phyloP scores from a whole-genome alignment of 2,329 filamentous ascomycete genomes.

The Aspergillus persii region DNA sequence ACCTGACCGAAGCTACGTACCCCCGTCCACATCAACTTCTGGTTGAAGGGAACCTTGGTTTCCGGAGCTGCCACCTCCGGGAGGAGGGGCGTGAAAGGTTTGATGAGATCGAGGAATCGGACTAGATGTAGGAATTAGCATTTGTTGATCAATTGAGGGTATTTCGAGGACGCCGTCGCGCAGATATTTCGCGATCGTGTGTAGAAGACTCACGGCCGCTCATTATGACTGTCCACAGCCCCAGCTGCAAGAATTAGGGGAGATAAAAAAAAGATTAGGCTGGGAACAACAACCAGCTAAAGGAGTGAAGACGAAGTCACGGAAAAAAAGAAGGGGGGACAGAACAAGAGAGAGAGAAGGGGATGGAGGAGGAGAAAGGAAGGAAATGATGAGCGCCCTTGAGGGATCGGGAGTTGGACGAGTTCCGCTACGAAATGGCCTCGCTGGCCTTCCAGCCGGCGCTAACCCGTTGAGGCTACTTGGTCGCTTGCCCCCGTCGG shows the following conservation, averaged over 20 bases:
- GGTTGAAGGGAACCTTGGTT: conserved; percentile 98
- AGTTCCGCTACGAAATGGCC: conserved; percentile 19
- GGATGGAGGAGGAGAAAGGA: conserved; percentile 18
- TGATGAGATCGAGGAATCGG: conserved; percentile 99
- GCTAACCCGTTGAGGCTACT: conserved; percentile 39
- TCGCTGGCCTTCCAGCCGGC: conserved; percentile 39
- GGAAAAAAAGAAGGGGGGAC: conserved; percentile 22
- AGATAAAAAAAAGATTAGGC: conserved; percentile 27
- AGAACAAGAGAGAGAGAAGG: conserved; percentile 19
- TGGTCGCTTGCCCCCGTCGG: conserved; percentile 30
- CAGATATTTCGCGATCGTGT: conserved; percentile 27
- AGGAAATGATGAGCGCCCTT: no score
- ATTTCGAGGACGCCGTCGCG: conserved; percentile 15
- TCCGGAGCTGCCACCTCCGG: conserved; percentile 98
- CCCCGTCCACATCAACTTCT: conserved; percentile 94
- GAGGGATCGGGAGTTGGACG: conserved; percentile 7
- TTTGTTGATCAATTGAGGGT: conserved; percentile 26
- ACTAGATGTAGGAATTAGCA: conserved; percentile 55
- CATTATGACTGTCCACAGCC: conserved; percentile 50
- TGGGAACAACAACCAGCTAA: conserved; percentile 33
- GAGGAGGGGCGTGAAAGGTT: conserved; percentile 98
- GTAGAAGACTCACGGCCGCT: conserved; percentile 55
- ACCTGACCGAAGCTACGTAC: conserved; percentile 38
- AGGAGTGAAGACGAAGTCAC: conserved; percentile 29
- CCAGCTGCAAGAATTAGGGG: conserved; percentile 25